Evolutionary conservation across 139 green algal species (phyloP).

Genomic region (Chlamydomonas urium): DNA sequence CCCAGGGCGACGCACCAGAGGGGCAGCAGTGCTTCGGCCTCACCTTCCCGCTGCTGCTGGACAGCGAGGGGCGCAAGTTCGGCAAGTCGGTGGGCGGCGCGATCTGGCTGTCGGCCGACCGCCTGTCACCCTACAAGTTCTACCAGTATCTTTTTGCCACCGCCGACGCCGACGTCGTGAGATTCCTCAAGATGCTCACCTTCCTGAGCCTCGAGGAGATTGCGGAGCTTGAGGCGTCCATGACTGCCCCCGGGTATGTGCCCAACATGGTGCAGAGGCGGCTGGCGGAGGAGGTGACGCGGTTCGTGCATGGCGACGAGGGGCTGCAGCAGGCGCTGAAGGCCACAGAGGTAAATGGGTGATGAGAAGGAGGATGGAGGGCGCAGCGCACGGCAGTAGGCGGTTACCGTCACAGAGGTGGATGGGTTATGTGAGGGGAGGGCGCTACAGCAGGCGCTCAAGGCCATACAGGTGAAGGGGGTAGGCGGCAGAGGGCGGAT

Average conservation of each 20-base stretch:
- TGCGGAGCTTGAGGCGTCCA: constrained; percentile 2
- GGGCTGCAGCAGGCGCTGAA: constrained; percentile 82
- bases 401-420: too few relatives aligned
- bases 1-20: too few relatives aligned
- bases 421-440: too few relatives aligned
- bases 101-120: constrained; percentile 83
- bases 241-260: constrained; percentile 53
- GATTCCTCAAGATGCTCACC: constrained; percentile 91
- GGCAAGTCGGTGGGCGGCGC: constrained; percentile 92
- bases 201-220: constrained; percentile 90
- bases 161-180: constrained; percentile 81
- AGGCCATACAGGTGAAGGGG: too few relatives aligned
- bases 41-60: constrained; percentile 21
- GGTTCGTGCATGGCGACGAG: constrained; percentile 93
- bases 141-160: constrained; percentile 91
- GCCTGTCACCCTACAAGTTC: constrained; percentile 96
- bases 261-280: constrained; percentile 85
- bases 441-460: too few relatives aligned
- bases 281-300: constrained; percentile 91
- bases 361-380: too few relatives aligned
- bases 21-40: constrained; percentile 75
- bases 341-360: constrained; percentile 80
- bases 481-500: too few relatives aligned
- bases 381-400: too few relatives aligned
- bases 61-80: constrained; percentile 93